Conservation (phyloP, 805 yeast genomes). For the Lipomyces sp. region DNA sequence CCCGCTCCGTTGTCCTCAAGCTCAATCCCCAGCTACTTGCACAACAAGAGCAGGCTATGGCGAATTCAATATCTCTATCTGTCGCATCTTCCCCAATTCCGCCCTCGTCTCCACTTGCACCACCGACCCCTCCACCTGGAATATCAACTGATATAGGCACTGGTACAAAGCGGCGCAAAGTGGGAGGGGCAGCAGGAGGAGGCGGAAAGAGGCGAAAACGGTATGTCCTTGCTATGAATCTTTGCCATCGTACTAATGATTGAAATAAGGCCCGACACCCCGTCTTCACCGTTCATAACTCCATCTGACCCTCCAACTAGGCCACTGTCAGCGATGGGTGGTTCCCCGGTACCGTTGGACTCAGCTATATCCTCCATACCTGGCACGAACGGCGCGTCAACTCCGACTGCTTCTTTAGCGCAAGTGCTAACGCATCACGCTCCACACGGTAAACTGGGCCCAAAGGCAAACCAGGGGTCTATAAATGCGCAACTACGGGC, state of each 20-base stretch:
- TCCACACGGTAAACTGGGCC: slow-evolving; percentile 35
- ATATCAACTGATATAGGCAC: slow-evolving; percentile 7
- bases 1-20: slow-evolving; percentile 27
- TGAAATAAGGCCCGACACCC: slow-evolving; percentile 12
- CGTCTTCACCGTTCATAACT: slow-evolving; percentile 24
- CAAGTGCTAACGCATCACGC: slow-evolving; percentile 28
- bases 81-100: slow-evolving; percentile 16
- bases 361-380: neutral
- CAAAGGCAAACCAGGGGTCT: slow-evolving; percentile 41
- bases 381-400: slow-evolving; percentile 8
- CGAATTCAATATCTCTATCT: slow-evolving; percentile 17
- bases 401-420: slow-evolving; percentile 14
- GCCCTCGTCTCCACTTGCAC: slow-evolving; percentile 21
- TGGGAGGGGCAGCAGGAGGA: slow-evolving; percentile 1
- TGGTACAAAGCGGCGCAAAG: slow-evolving; percentile 23
- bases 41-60: slow-evolving; percentile 22
- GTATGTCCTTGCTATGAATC: neutral
- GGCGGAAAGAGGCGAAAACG: slow-evolving; percentile 7
- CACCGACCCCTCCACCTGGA: slow-evolving; percentile 26
- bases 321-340: slow-evolving; percentile 11
- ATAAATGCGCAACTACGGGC: slow-evolving; percentile 47
- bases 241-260: neutral
- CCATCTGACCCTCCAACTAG: slow-evolving; percentile 23
- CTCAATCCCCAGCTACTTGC: slow-evolving; percentile 28
- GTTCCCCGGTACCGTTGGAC: slow-evolving; percentile 2